Evolutionary conservation across 2,329 filamentous ascomycete species (phyloP), one percentile per base, ranked within the genome.

Genomic region (Aspergillus brasiliensis): DNA sequence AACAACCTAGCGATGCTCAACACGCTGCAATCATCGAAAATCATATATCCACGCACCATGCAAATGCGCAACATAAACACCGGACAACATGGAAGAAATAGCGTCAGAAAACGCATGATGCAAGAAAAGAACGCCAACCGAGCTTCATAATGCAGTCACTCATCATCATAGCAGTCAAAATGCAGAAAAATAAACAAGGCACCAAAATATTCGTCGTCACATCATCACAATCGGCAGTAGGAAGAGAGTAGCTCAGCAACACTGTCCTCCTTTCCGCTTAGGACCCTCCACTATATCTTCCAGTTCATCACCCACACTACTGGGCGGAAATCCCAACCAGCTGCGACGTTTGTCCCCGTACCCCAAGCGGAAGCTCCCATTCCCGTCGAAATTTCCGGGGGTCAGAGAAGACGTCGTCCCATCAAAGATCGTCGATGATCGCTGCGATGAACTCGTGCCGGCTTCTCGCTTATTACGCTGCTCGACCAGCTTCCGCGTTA

Each of bases 401-500:
- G 85, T 83, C 61, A 83, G 83, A 65, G 84, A 66, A 65, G 84
- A 66, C 53, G 73, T 75, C 42, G 67, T 70, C 55, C 65, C 67
- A 48, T 76, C 77, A 6, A 76, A 62, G 0, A 79, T 80, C 2
- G 83, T 80, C 11, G 81, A 83, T 2, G 57, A 61, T 8, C 78
- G 76, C 44, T 81, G 77, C 56, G 80, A 77, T 51, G 78, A 63
- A 17, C 80, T 73, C 17, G 64, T 28, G 55, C 84, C 83, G 13
- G 80, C 78, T 61, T 84, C 83, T 13, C 83, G 72, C 48, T 80
- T 82, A 58, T 82, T 81, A 46, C 83, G 80, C 71, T 94, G 86
- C 79, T 97, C 94, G 5, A 89, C 87, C 17, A 89, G 78, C 78
- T 96, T 96, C 69, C 96, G 83, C 8, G 93, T 95, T 48, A 92